Base-by-base conservation (phyloP, 2,329 filamentous ascomycete genomes). In the Metarhizium sp. region DNA sequence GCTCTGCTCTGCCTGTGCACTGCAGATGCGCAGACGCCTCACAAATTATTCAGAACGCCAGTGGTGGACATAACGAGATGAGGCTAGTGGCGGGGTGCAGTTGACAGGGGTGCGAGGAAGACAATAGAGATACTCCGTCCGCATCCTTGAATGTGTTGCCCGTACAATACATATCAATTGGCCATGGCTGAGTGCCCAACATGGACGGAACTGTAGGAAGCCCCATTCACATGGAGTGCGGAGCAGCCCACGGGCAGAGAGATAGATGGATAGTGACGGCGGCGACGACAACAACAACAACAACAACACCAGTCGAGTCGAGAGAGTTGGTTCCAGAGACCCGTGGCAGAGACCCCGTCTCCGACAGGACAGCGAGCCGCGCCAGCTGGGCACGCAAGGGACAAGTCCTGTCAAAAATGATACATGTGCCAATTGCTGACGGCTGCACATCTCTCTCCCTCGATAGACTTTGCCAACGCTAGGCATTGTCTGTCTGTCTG, bases 1-100 rank as follows among this genome's bases (percentile, higher is more conserved):
- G 58, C 57, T 59, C 60, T 58, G 56, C 53, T 10, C 38, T 45
- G 47, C 36, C 47, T 45, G 46, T 53, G 54, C 54, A 45, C 45
- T 51, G 46, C 54, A 56, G 54, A 52, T 56, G 51, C 50, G 46
- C 51, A 51, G 45, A 42, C 54, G 50, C 45, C 54, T 53, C 51
- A n/a, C 25, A 25, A 46, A 46, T 50, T 34, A 45, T 45, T 45
- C 42, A 45, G 6, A 20, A 20, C 42, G 42, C 43, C 48, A 32
- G 45, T 53, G 45, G 52, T 40, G 45, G 52, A 13, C 42, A 50
- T 53, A 48, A 46, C 54, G 45, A 51, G 20, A 51, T 54, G 13
- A 50, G 56, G 52, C 48, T 56, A 55, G 58, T 53, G 50, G 54
- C 54, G 54, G 56, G 50, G 56, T 53, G 13, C 36, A 49, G 50